A percentile compares a stretch with the other conserved stretches of the same genome.
These are phyloP conservation scores for Globisporangium radiosum DNA, from an alignment of 352 stramenopile genomes.

Conservation along the genomic window DNA sequence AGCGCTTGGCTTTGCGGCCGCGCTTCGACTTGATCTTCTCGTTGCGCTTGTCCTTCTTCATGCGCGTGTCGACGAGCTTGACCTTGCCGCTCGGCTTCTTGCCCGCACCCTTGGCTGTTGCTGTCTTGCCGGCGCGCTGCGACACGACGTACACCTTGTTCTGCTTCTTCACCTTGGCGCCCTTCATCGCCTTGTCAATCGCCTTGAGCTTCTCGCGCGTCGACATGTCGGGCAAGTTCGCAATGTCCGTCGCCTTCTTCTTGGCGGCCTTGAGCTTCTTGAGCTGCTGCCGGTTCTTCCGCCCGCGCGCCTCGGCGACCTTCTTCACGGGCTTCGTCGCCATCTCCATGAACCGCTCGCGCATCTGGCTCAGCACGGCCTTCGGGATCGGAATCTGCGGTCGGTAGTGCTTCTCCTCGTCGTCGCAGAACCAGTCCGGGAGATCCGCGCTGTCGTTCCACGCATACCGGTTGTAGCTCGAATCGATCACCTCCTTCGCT, in stretches of 20 bases:
- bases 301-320: slow-evolving; percentile 95
- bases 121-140: slow-evolving; percentile 45
- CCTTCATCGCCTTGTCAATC: slow-evolving; percentile 96
- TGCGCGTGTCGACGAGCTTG: slow-evolving; percentile 97
- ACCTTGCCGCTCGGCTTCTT: slow-evolving; percentile 88
- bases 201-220: slow-evolving; percentile 97
- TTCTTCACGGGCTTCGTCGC: slow-evolving; percentile 98
- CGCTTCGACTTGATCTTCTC: slow-evolving; percentile 75
- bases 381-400: slow-evolving; percentile 96
- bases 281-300: slow-evolving; percentile 92
- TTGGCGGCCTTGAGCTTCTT: slow-evolving; percentile 96
- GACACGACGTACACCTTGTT: slow-evolving; percentile 97
- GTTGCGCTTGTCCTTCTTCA: slow-evolving; percentile 96
- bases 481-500: slow-evolving; percentile 97
- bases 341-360: slow-evolving; percentile 94
- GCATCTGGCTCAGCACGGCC: slow-evolving; percentile 97
- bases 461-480: slow-evolving; percentile 98
- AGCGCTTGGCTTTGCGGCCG: slow-evolving; percentile 86
- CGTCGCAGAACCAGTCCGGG: slow-evolving; percentile 97
- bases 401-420: slow-evolving; percentile 96
- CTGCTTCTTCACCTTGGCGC: slow-evolving; percentile 82
- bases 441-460: slow-evolving; percentile 97
- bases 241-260: slow-evolving; percentile 96
- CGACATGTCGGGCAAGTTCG: slow-evolving; percentile 95
- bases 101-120: slow-evolving; percentile 42